Percentiles rank a stretch among this genome's conserved stretches.
These are phyloP conservation scores for Aspergillus pseudoviridinutans DNA, from an alignment of 2,329 filamentous ascomycete genomes.

Conservation along the genomic window DNA sequence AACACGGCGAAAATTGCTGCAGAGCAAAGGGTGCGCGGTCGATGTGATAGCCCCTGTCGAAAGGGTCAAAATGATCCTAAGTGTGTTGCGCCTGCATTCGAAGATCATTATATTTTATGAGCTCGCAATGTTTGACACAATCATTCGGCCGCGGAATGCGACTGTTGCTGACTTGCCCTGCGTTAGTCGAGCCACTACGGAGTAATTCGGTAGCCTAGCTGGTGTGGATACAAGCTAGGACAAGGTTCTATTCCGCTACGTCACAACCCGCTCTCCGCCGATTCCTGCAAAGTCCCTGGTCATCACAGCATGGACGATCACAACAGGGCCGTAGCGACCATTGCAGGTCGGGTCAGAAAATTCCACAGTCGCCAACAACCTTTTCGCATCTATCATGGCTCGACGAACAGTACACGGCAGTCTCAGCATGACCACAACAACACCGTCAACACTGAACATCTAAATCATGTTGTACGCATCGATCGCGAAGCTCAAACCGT, in stretches of 20 bases:
- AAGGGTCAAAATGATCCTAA: neutral
- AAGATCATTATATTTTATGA: neutral
- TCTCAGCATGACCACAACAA: constrained; percentile 42
- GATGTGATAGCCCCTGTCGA: neutral
- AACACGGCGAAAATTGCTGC: neutral
- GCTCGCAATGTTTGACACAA: neutral
- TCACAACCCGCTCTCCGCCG: constrained; percentile 26
- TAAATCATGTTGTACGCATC: constrained; percentile 61
- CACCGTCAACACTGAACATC: constrained; percentile 63
- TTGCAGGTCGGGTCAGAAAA: constrained; percentile 14
- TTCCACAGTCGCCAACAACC: constrained; percentile 52
- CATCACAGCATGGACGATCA: constrained; percentile 17
- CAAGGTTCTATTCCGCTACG: neutral
- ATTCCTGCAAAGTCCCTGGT: constrained; percentile 48
- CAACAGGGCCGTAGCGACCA: constrained; percentile 10
- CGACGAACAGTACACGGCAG: constrained; percentile 70
- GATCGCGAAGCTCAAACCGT: constrained; percentile 52
- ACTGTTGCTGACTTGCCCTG: neutral
- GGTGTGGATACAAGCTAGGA: neutral
- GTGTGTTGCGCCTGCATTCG: neutral
- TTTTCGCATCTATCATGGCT: constrained; percentile 73
- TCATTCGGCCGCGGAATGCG: no score
- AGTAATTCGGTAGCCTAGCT: neutral
- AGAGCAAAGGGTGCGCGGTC: neutral
- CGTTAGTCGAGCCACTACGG: neutral